phyloP scores from a whole-genome alignment of 1,139 yeast genomes.

The Kurtzmaniella quercitrusa region DNA sequence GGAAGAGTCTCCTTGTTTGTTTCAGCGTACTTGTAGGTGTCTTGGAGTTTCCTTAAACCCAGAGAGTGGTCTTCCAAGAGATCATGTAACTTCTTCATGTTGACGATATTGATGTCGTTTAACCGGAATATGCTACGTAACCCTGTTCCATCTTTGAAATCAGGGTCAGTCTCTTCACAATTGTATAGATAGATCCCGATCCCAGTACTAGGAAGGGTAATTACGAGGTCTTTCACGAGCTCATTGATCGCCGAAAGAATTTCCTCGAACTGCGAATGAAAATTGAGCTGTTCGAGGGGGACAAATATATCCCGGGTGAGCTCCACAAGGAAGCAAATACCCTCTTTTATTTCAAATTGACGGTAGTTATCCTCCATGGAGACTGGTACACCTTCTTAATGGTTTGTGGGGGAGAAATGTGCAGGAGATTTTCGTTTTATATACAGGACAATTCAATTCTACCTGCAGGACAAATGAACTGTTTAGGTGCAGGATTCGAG shows the following conservation, averaged over 20 bases:
- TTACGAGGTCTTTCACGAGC: slow-evolving; percentile 54
- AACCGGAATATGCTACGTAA: slow-evolving; percentile 29
- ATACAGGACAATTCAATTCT: no score
- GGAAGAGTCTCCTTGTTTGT: slow-evolving; percentile 32
- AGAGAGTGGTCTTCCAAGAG: slow-evolving; percentile 26
- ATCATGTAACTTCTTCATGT: slow-evolving; percentile 37
- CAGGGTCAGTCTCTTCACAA: slow-evolving; percentile 26
- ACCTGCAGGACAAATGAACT: no score
- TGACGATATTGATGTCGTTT: slow-evolving; percentile 32
- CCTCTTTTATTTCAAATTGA: slow-evolving; percentile 57
- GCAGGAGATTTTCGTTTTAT: no score
- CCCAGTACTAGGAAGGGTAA: slow-evolving; percentile 59
- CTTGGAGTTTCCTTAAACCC: slow-evolving; percentile 13
- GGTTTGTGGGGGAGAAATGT: neutral
- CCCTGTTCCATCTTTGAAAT: slow-evolving; percentile 25
- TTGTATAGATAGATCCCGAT: slow-evolving; percentile 63
- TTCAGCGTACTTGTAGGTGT: slow-evolving; percentile 20
- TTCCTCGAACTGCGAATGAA: slow-evolving; percentile 42
- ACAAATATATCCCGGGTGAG: slow-evolving; percentile 46
- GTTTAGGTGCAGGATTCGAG: no score
- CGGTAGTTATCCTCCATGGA: slow-evolving; percentile 9
- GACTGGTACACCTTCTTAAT: no score
- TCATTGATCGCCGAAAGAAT: slow-evolving; percentile 52
- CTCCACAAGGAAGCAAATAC: slow-evolving; percentile 59
- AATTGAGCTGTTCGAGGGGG: slow-evolving; percentile 29